Percentiles rank a stretch among this genome's conserved stretches.
phyloP scores from a whole-genome alignment of 306 rosid species.

The Sindora glabra region DNA sequence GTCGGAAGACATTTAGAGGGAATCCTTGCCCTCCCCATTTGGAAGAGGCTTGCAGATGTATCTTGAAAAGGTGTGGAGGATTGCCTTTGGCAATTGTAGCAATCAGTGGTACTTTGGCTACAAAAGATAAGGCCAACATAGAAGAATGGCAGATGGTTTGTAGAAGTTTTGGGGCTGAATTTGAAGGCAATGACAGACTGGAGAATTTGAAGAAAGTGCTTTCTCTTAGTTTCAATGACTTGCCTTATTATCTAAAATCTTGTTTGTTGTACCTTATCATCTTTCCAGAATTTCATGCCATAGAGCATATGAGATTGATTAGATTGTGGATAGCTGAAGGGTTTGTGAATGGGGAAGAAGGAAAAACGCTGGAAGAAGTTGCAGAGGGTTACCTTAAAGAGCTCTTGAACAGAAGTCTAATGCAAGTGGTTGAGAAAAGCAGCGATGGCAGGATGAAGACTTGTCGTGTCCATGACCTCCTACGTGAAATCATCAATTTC shows the following conservation, averaged over 20 bases:
- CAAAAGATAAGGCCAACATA: slow-evolving; percentile 22
- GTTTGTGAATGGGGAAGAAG: slow-evolving; percentile 37
- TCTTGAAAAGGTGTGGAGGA: slow-evolving; percentile 37
- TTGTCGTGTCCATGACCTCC: slow-evolving; percentile 44
- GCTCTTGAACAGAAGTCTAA: slow-evolving; percentile 45
- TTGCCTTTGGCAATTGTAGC: slow-evolving; percentile 52
- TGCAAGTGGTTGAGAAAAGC: slow-evolving; percentile 32
- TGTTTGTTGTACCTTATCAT: slow-evolving; percentile 47
- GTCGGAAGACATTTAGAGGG: slow-evolving; percentile 42
- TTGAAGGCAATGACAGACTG: slow-evolving; percentile 28
- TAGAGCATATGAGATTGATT: slow-evolving; percentile 37
- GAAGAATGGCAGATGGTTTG: slow-evolving; percentile 39
- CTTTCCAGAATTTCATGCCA: slow-evolving; percentile 31
- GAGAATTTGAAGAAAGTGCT: slow-evolving; percentile 39
- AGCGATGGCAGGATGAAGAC: slow-evolving; percentile 34
- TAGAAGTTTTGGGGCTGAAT: slow-evolving; percentile 31
- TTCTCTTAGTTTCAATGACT: slow-evolving; percentile 49
- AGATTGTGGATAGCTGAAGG: slow-evolving; percentile 66
- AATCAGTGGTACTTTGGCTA: slow-evolving; percentile 39
- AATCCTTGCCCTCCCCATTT: slow-evolving; percentile 33
- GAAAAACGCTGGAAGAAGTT: slow-evolving; percentile 44
- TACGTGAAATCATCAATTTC: slow-evolving; percentile 35
- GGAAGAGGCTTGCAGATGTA: slow-evolving; percentile 10
- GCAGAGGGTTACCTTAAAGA: slow-evolving; percentile 53
- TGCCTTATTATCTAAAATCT: slow-evolving; percentile 57